Evolutionary conservation across 768 basidiomycete genomes (phyloP), one percentile per base, ranked within the genome.

Genomic region (Leccinum imitatum): DNA sequence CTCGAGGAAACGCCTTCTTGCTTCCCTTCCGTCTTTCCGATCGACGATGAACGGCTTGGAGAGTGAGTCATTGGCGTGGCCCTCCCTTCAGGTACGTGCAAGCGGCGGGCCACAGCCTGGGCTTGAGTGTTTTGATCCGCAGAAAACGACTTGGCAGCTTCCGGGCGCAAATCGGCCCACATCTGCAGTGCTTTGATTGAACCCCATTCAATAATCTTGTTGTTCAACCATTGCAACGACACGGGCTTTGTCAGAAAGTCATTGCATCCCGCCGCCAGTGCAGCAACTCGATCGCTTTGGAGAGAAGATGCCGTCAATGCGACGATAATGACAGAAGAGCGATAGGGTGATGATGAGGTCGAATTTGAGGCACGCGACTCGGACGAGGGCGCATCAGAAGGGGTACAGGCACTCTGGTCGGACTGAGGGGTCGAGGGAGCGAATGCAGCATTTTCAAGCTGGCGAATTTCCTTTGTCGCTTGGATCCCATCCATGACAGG

Each of bases 121-220:
- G 81, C 81, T 61, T 83, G 82, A 2, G 69, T 79, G 2, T 73
- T 75, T 69, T 82, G 81, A 41, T 79, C 82, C 1, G 67, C 69
- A 17, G 79, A 76, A 33, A 82, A 75, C n/a, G 74, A 76, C 65
- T 76, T 79, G 23, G 77, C 81, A 25, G 74, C 77, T 55, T 89
- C 85, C 1, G 90, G 87, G 47, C 87, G 80, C 59, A 88, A 76
- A 69, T 93, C 91, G 11, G 91, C 92, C 88, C 91, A 94, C 90
- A 93, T 93, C 70, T 93, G 91, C 58, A 94, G 70, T 6, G 91
- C 91, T 71, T 94, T 94, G 77, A 99, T 98, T 3, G 93, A 96
- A 0, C 97, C 97, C 97, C 97, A 99, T 73, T 99, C 97, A 61
- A 96, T 92, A 71, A 98, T 95, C 79, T 99, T 99, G 78, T 88